These are phyloP conservation scores for Didymella exigua DNA, from an alignment of 2,329 filamentous ascomycete genomes.

Conservation along the genomic window DNA sequence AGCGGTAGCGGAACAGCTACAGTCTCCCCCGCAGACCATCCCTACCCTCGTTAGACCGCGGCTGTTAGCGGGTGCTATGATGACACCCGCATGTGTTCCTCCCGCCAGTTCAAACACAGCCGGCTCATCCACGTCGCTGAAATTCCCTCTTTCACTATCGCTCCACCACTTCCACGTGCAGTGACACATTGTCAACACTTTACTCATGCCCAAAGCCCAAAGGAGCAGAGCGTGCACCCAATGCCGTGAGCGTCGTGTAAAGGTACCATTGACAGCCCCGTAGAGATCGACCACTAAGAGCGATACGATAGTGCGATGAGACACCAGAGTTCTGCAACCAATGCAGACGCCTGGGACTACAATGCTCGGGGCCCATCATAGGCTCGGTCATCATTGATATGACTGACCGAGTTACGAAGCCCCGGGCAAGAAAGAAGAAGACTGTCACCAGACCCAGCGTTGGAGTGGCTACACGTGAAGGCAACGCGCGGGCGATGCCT, in stretches of 20 bases:
- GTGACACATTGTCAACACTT: slow-evolving; percentile 12
- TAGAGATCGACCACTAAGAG: slow-evolving; percentile 17
- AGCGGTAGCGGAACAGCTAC: slow-evolving; percentile 4
- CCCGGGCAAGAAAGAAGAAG: slow-evolving; percentile 34
- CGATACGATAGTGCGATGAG: slow-evolving; percentile 38
- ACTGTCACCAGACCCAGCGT: slow-evolving; percentile 6
- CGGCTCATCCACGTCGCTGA: slow-evolving; percentile 17
- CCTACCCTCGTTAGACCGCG: slow-evolving; percentile 9
- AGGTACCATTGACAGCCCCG: slow-evolving; percentile 27
- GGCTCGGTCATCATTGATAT: slow-evolving; percentile 46
- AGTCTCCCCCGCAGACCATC: slow-evolving; percentile 5
- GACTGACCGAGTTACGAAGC: slow-evolving; percentile 40
- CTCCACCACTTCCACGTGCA: slow-evolving; percentile 14
- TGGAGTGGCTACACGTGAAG: slow-evolving; percentile 3
- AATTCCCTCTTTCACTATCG: slow-evolving; percentile 23
- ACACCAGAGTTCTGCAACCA: slow-evolving; percentile 37
- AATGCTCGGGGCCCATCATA: slow-evolving; percentile 39
- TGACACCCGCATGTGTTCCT: slow-evolving; percentile 16
- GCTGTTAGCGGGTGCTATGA: slow-evolving; percentile 18
- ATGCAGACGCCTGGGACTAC: slow-evolving; percentile 36
- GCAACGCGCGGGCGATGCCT: not conserved
- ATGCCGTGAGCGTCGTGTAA: slow-evolving; percentile 44
- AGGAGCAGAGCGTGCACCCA: slow-evolving; percentile 43
- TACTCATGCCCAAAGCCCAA: slow-evolving; percentile 34
- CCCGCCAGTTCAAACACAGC: slow-evolving; percentile 12